Base-by-base conservation (phyloP, 1,284 basidiomycete genomes). In the Trametes sp. region DNA sequence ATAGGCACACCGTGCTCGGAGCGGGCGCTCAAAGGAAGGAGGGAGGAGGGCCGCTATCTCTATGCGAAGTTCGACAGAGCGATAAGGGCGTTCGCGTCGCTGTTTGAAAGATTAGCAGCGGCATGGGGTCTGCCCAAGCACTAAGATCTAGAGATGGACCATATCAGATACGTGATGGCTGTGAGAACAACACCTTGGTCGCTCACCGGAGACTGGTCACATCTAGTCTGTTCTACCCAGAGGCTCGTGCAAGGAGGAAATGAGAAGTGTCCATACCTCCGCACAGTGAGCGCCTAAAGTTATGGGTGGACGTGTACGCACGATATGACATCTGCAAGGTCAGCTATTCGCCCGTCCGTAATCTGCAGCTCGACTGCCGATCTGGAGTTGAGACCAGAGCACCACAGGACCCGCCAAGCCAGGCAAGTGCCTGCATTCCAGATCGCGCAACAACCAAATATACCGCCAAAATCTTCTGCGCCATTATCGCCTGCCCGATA, bases 31-130 rank as follows among this genome's bases (percentile, higher is more conserved):
- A 31, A 33, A 38, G 38, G 21, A 55, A 36, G 33, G 21, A 41
- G 23, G 46, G 48, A 4, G 28, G 24, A 29, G 26, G 8, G 38
- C 52, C 61, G 66, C 63, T 67, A 64, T 67, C 66, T 59, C 19
- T 54, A 11, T 33, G 52, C 19, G 55, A 64, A 54, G 57, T 31
- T 35, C 41, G 19, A 44, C 49, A 44, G 50, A 44, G 7, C 55
- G 61, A 63, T 62, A 62, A 67, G 61, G 21, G 33, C 24, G 31
- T 41, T 61, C 45, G 57, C 41, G 45, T 57, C 51, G 50, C 33
- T 59, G 54, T 50, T 55, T 41, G 33, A 61, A 24, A 59, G 57
- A 65, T 65, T 62, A 59, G 57, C 59, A 55, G 54, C 58, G 11
- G 54, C 24, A 26, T 54, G 53, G 21, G 35, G 28, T 53, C 51